Evolutionary conservation across 1,284 basidiomycete species (phyloP).

Genomic region (Cystobasidium sp.): DNA sequence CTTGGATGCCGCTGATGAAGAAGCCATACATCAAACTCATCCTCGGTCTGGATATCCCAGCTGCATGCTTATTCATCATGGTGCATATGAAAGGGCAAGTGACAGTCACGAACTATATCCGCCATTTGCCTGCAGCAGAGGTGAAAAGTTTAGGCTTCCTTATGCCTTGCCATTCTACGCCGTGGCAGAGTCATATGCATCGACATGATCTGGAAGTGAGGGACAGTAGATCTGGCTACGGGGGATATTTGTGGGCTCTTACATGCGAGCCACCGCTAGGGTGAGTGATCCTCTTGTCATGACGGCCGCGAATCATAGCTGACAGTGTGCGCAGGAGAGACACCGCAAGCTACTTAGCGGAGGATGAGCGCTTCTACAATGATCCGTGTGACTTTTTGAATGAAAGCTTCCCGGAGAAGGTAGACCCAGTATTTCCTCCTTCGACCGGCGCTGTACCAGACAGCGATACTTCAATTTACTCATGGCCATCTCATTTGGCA

Average conservation of each 20-base stretch:
- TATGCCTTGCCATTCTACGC: constrained; percentile 98
- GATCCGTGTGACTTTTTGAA: constrained; percentile 76
- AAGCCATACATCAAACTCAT: constrained; percentile 59
- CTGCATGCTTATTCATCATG: constrained; percentile 67
- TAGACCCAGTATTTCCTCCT: constrained; percentile 18
- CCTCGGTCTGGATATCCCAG: constrained; percentile 64
- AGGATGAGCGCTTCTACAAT: constrained; percentile 80
- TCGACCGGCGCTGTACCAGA: not conserved
- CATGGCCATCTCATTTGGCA: constrained; percentile 77
- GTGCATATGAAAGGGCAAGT: constrained; percentile 80
- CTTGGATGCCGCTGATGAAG: constrained; percentile 55
- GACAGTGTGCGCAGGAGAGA: constrained; percentile 51
- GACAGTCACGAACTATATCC: constrained; percentile 64
- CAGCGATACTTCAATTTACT: constrained; percentile 2
- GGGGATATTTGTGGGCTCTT: constrained; percentile 73
- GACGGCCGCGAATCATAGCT: constrained; percentile 2
- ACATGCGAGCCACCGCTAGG: constrained; percentile 87
- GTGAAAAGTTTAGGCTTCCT: constrained; percentile 74
- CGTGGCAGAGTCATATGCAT: constrained; percentile 90
- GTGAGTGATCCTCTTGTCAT: constrained; percentile 59
- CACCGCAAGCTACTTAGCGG: constrained; percentile 69
- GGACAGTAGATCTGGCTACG: constrained; percentile 54
- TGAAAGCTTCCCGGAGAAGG: constrained; percentile 63
- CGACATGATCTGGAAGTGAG: constrained; percentile 61
- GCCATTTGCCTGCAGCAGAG: constrained; percentile 54